phyloP scores from a whole-genome alignment of 345 rosid genomes.

The Gossypium ekmanianum region DNA sequence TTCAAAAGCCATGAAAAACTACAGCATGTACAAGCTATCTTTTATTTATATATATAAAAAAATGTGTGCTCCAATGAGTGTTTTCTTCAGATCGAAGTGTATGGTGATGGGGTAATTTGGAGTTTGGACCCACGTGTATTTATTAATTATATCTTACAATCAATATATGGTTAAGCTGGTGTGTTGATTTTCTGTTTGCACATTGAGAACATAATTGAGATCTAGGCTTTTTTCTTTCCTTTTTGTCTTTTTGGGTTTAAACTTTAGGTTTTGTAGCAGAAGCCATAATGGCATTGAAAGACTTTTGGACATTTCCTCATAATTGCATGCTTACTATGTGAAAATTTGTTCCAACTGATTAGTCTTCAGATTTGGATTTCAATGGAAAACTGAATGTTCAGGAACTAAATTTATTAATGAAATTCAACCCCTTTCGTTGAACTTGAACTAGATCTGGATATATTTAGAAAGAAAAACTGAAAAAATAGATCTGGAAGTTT shows the following conservation, averaged over 20 bases:
- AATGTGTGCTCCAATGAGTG: constrained; percentile 3
- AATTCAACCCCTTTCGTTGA: neutral
- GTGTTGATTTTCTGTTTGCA: neutral
- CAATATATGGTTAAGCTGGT: neutral
- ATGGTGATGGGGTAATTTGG: neutral
- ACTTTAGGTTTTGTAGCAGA: constrained; percentile 1
- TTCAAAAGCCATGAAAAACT: neutral
- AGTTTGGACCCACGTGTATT: constrained; percentile 10
- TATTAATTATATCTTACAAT: neutral
- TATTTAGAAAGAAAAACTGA: too few relatives aligned
- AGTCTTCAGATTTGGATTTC: neutral
- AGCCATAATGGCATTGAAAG: neutral
- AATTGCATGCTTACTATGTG: neutral
- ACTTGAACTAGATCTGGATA: neutral
- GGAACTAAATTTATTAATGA: neutral
- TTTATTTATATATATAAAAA: neutral
- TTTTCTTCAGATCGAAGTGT: constrained; percentile 10
- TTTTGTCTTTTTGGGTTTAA: neutral
- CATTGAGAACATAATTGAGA: constrained; percentile 11
- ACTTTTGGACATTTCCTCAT: neutral
- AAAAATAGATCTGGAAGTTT: neutral
- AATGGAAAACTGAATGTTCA: neutral
- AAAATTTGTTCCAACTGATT: neutral
- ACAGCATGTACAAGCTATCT: neutral
- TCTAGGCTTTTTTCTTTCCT: neutral